A percentile compares a stretch with the other conserved stretches of the same genome.
Evolutionary conservation across 768 basidiomycete species (phyloP).

Genomic region (Chalciporus pseudorubinellus): DNA sequence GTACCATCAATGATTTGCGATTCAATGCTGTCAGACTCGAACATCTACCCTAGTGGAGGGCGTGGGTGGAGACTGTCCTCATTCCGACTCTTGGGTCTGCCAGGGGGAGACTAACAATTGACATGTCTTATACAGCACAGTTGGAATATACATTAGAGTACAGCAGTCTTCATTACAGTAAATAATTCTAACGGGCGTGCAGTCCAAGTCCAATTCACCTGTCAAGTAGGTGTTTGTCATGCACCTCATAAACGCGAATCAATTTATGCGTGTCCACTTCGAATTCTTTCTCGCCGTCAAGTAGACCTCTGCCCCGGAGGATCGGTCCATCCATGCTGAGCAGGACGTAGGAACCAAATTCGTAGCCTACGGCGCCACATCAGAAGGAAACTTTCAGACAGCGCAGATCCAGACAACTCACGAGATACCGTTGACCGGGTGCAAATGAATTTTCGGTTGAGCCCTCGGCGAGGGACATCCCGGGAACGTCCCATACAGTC

Average conservation of each 20-base stretch:
- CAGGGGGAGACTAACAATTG: too few species aligned
- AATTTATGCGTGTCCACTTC: constrained; percentile 48
- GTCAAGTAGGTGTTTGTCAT: neutral
- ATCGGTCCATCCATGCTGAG: constrained; percentile 67
- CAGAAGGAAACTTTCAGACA: constrained; percentile 1
- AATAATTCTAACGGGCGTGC: too few species aligned
- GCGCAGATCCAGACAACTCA: constrained; percentile 37
- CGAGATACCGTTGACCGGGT: constrained; percentile 67
- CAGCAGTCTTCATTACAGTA: too few species aligned
- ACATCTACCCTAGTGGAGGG: too few species aligned
- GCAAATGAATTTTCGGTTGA: constrained; percentile 49
- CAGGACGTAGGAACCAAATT: constrained; percentile 69
- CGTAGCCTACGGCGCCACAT: constrained; percentile 37
- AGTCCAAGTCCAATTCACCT: too few species aligned
- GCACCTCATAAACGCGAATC: neutral
- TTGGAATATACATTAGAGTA: too few species aligned
- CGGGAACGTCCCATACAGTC: constrained; percentile 78
- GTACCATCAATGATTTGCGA: too few species aligned
- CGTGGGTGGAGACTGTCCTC: too few species aligned
- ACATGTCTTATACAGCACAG: too few species aligned
- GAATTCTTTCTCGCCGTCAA: constrained; percentile 66
- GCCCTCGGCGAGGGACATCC: constrained; percentile 49
- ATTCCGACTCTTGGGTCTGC: too few species aligned
- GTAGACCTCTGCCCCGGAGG: constrained; percentile 64
- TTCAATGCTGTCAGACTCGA: too few species aligned